phyloP scores from a whole-genome alignment of 2,329 filamentous ascomycete genomes.

The Xylariaceae sp. region DNA sequence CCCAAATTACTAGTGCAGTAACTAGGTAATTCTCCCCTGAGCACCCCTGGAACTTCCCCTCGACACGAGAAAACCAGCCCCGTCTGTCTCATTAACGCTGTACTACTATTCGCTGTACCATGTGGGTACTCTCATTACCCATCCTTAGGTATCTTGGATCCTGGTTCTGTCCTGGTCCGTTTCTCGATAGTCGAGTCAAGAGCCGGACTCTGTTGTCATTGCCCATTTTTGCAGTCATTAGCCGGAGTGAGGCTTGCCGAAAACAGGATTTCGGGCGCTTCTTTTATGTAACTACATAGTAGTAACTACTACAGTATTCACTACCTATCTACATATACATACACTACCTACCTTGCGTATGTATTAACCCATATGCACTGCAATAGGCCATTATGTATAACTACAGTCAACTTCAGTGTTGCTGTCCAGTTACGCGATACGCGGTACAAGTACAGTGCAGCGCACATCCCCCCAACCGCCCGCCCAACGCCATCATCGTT shows the following conservation, averaged over 20 bases:
- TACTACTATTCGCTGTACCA: background rate
- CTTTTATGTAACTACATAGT: too few relatives aligned
- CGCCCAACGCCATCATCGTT: slow-evolving; percentile 1
- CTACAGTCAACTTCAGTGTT: too few relatives aligned
- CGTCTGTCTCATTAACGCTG: background rate
- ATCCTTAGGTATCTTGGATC: background rate
- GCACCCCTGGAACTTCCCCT: background rate
- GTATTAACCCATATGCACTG: too few relatives aligned
- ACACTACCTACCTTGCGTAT: background rate
- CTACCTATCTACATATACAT: background rate
- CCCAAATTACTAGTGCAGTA: too few relatives aligned
- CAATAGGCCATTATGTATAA: too few relatives aligned
- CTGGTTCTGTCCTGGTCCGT: too few relatives aligned
- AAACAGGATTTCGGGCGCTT: slow-evolving; percentile 1
- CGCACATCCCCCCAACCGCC: slow-evolving; percentile 5
- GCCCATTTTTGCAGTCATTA: slow-evolving; percentile 14
- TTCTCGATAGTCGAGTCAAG: too few relatives aligned
- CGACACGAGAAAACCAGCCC: background rate
- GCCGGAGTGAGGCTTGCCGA: slow-evolving; percentile 3
- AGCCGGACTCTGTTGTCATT: slow-evolving; percentile 5
- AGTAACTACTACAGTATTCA: too few relatives aligned
- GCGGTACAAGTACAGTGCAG: background rate
- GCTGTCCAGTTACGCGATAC: background rate
- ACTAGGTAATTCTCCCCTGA: background rate
- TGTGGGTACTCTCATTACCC: slow-evolving; percentile 2